Evolutionary conservation across 768 basidiomycete genomes (phyloP).

Genomic region (Auriscalpium microsporum): DNA sequence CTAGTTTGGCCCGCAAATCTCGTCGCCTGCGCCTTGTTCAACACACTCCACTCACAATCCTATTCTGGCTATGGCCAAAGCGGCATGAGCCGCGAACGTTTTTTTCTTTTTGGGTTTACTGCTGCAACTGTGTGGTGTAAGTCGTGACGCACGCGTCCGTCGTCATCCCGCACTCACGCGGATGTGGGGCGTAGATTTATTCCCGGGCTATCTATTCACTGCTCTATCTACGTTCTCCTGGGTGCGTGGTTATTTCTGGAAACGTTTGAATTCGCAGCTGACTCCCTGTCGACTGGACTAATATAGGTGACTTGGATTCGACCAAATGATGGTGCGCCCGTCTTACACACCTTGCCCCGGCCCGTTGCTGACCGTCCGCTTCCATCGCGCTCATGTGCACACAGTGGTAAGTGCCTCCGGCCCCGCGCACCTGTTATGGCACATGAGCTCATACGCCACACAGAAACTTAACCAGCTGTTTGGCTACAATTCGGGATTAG

Average conservation of each 20-base stretch:
- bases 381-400: not conserved
- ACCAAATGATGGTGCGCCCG: constrained; percentile 12
- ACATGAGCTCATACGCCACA: not conserved
- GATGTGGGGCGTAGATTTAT: constrained; percentile 4
- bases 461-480: constrained; percentile 43
- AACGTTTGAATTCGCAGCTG: not conserved
- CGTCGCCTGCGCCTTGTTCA: constrained; percentile 68
- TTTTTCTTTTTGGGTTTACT: constrained; percentile 61
- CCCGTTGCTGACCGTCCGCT: not conserved
- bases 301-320: constrained; percentile 16
- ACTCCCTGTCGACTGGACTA: not conserved
- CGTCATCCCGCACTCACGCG: constrained; percentile 19
- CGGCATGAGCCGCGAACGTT: constrained; percentile 65
- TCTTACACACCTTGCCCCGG: too few species aligned
- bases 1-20: constrained; percentile 67
- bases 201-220: constrained; percentile 16
- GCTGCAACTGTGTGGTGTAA: constrained; percentile 42
- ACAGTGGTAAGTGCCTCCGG: constrained; percentile 12
- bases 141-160: not conserved
- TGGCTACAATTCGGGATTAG: constrained; percentile 29
- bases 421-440: not conserved
- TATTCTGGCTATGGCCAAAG: constrained; percentile 56
- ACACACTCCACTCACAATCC: constrained; percentile 64
- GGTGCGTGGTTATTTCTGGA: constrained; percentile 5
- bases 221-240: constrained; percentile 16